A percentile compares a stretch with the other conserved stretches of the same genome.
Conservation (phyloP, 2,329 filamentous ascomycete species). For the Aspergillus calidoustus region DNA sequence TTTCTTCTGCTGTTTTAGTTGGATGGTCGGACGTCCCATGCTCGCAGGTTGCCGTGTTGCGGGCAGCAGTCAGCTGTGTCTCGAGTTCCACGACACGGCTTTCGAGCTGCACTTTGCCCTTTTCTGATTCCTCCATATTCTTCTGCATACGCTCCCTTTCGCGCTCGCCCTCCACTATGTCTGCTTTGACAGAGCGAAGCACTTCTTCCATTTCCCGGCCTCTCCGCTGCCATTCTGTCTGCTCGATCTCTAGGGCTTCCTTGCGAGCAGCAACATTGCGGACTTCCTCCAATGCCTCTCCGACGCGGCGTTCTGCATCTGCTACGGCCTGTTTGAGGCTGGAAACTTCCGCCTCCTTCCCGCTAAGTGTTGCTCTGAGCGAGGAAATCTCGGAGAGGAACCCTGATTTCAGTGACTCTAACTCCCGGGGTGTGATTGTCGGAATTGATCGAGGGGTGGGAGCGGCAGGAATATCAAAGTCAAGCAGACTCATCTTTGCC, state of each 20-base stretch:
- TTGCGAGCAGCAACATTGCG: conserved; percentile 74
- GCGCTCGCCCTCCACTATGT: conserved; percentile 76
- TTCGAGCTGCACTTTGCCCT: conserved; percentile 53
- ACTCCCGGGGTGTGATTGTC: conserved; percentile 85
- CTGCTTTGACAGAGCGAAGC: conserved; percentile 77
- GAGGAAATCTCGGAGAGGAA: conserved; percentile 93
- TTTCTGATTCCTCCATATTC: conserved; percentile 77
- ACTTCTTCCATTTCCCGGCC: conserved; percentile 85
- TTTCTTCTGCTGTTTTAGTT: conserved; percentile 50
- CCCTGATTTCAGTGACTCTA: conserved; percentile 88
- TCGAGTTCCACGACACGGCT: conserved; percentile 52
- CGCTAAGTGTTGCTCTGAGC: conserved; percentile 87
- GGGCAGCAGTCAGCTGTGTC: conserved; percentile 50
- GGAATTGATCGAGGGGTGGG: conserved; percentile 92
- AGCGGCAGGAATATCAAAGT: conserved; percentile 92
- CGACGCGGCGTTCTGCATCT: conserved; percentile 90
- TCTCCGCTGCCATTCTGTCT: conserved; percentile 80
- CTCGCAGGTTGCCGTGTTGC: conserved; percentile 33
- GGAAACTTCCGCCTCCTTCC: conserved; percentile 88
- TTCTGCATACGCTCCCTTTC: conserved; percentile 79
- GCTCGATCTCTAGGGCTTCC: conserved; percentile 75
- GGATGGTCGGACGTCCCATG: conserved; percentile 38
- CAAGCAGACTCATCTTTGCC: conserved; percentile 71
- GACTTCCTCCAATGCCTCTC: conserved; percentile 80
- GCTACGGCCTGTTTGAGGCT: conserved; percentile 85